These are phyloP conservation scores for Talaromyces stipitatus DNA, from an alignment of 495 filamentous ascomycete genomes.

Conservation along the genomic window DNA sequence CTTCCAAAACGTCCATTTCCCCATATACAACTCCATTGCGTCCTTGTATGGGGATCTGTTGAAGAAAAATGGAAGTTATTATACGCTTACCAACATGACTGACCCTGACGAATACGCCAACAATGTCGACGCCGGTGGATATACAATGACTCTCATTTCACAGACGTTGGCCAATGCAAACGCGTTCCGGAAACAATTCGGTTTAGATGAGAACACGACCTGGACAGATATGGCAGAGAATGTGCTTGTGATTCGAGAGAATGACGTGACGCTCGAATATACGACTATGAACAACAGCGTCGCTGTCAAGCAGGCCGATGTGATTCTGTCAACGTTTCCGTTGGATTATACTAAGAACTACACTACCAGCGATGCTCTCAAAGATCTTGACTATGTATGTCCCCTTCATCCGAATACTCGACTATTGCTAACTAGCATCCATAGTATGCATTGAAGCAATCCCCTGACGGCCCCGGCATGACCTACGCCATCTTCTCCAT, in stretches of 20 bases:
- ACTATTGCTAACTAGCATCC: background rate
- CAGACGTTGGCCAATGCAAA: constrained; percentile 50
- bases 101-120: constrained; percentile 78
- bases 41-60: constrained; percentile 49
- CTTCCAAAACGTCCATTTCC: constrained; percentile 46
- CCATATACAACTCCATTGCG: constrained; percentile 52
- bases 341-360: constrained; percentile 50
- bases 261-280: constrained; percentile 67
- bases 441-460: constrained; percentile 56
- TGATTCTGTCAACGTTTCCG: constrained; percentile 53
- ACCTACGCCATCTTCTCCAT: constrained; percentile 60
- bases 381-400: constrained; percentile 51
- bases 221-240: constrained; percentile 47
- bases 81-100: constrained; percentile 61
- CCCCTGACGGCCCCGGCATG: constrained; percentile 56
- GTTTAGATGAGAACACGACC: constrained; percentile 39
- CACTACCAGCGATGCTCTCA: constrained; percentile 38
- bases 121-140: constrained; percentile 61
- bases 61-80: constrained; percentile 43
- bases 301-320: constrained; percentile 58
- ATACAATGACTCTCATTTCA: constrained; percentile 61
- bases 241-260: constrained; percentile 44
- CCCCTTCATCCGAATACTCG: background rate
- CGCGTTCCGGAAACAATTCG: constrained; percentile 48
- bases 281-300: constrained; percentile 56